Base-by-base conservation (phyloP, 2,329 filamentous ascomycete genomes). In the Achaetomium macrosporum region DNA sequence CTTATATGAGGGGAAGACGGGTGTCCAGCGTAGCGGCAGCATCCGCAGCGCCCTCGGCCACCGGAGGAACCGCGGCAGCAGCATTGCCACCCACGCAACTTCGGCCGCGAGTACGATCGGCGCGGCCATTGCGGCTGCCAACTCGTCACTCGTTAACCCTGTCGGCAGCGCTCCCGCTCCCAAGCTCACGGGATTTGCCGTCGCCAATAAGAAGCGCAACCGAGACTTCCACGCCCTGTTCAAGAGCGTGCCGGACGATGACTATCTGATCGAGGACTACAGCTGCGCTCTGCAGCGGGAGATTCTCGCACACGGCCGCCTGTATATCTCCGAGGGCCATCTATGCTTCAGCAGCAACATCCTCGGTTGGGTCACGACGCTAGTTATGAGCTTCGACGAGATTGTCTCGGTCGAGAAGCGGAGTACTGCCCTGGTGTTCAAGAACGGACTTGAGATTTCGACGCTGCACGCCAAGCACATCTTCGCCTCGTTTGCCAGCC, bases 291-390 rank as follows among this genome's bases (percentile, higher is more conserved):
- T 99, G 54, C 93, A 99, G 69, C 84, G 91, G 60, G 95, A 99
- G 66, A 99, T 99, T 56, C 80, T 99, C 35, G 83, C 95, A 7
- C 93, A 96, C 61, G 93, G 93, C 6, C 82, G 93, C 39, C 78
- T 99, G 13, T 99, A 99, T 65, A 89, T 99, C 40, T 97, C 93
- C 0, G 93, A 99, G 71, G 91, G 92, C 11, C 92, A 99, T 66
- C 83, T 99, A 43, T 99, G 93, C 74, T 99, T 99, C 71, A 96
- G 91, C 64, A 97, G 93, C 75, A 99, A 99, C 67, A 99, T 99
- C 60, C 81, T 99, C 43, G 93, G 93, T 50, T 99, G 93, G 93
- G 88, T 95, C 19, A 99, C 93, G 0, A 99, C 93, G 1, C 76
- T 99, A 40, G 92, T 99, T 48, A 96, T 99, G 74, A 95, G 90